phyloP scores from a whole-genome alignment of 2,329 filamentous ascomycete species.

The Pseudophaeomoniella oleicola region DNA sequence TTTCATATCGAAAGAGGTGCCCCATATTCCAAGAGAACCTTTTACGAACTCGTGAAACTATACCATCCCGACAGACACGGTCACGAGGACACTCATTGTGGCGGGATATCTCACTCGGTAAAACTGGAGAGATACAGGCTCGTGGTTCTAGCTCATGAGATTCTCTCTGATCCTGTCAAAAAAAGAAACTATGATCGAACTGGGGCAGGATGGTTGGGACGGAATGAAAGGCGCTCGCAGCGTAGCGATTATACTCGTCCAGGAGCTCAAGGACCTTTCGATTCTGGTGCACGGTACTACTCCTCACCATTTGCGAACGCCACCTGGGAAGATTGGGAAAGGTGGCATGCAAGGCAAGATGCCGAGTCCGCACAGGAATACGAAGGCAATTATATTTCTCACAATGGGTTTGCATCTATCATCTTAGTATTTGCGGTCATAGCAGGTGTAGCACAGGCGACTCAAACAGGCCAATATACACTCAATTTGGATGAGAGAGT shows the following conservation, averaged over 20 bases:
- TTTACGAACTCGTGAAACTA: constrained; percentile 84
- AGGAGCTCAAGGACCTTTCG: constrained; percentile 14
- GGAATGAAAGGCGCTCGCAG: constrained; percentile 19
- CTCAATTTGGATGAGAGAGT: constrained; percentile 50
- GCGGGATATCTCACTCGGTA: constrained; percentile 41
- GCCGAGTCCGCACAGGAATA: constrained; percentile 22
- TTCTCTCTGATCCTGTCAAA: constrained; percentile 69
- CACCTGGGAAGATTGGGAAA: constrained; percentile 97
- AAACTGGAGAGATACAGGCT: constrained; percentile 83
- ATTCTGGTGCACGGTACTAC: constrained; percentile 21
- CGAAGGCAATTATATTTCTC: constrained; percentile 55
- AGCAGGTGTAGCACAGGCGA: constrained; percentile 58
- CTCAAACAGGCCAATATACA: constrained; percentile 49
- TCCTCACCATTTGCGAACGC: constrained; percentile 54
- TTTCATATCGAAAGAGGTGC: constrained; percentile 47
- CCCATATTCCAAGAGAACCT: constrained; percentile 68
- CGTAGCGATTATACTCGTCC: constrained; percentile 12
- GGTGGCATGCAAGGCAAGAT: constrained; percentile 48
- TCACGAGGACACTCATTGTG: constrained; percentile 17
- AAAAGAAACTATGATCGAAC: constrained; percentile 69
- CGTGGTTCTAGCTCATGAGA: constrained; percentile 72
- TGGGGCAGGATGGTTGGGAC: constrained; percentile 60
- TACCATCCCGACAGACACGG: constrained; percentile 73
- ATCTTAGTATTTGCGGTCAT: constrained; percentile 54
- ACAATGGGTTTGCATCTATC: constrained; percentile 62